Percentiles rank a stretch among this genome's conserved stretches.
Evolutionary conservation across 768 basidiomycete species (phyloP).

Genomic region (Leccinum broughii): DNA sequence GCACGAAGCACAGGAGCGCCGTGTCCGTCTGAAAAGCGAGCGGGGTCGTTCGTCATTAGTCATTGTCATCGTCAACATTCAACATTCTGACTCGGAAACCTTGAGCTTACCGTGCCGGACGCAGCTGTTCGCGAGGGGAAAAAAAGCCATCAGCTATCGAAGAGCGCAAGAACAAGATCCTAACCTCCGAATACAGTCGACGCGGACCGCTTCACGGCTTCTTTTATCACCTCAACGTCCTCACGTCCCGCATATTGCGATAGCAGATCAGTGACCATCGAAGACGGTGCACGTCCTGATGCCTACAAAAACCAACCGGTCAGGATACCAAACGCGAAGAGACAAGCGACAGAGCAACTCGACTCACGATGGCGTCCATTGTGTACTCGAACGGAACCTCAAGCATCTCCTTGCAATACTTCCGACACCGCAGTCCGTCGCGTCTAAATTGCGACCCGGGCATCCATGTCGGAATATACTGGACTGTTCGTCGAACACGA

Average conservation of each 20-base stretch:
- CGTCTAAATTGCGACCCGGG: conserved; percentile 6
- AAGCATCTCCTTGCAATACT: conserved; percentile 24
- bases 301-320: neutral
- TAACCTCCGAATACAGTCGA: conserved; percentile 5
- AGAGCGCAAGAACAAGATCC: neutral
- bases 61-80: neutral
- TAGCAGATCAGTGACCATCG: neutral
- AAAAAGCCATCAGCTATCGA: no score
- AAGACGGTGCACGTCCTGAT: conserved; percentile 3
- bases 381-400: neutral
- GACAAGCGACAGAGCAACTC: neutral
- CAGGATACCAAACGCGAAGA: neutral
- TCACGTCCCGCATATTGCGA: neutral
- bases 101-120: conserved; percentile 1
- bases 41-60: no score
- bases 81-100: neutral
- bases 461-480: conserved; percentile 12
- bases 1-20: conserved; percentile 18
- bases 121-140: neutral
- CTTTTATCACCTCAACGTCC: neutral
- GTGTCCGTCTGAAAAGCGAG: conserved; percentile 13
- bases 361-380: neutral
- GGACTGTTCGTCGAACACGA: neutral
- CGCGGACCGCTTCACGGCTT: neutral
- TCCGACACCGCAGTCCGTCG: conserved; percentile 3